Conservation (phyloP, 1,284 basidiomycete species). For the Trametes polyzona region DNA sequence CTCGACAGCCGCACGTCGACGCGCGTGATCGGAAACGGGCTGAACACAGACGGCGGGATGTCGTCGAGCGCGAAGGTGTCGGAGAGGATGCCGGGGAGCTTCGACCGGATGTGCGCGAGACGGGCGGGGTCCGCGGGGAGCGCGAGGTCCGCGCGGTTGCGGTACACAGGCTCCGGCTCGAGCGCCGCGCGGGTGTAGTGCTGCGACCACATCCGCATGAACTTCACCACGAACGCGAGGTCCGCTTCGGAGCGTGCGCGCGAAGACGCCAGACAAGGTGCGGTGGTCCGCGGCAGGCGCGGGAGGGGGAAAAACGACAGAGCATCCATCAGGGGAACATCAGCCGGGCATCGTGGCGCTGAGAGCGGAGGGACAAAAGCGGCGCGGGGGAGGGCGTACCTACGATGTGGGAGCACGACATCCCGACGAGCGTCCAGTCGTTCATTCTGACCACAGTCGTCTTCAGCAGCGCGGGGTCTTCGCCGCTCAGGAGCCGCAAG, state of each 20-base stretch:
- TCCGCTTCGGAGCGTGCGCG: not conserved
- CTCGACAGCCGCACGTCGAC: not conserved
- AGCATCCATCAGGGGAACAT: not conserved
- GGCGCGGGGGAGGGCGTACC: not conserved
- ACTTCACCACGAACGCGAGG: constrained; percentile 1
- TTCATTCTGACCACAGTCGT: not conserved
- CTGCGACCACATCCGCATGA: constrained; percentile 6
- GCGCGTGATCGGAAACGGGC: constrained; percentile 1
- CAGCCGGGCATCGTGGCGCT: not conserved
- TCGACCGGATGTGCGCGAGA: not conserved
- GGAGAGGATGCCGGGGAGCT: constrained; percentile 1
- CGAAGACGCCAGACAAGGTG: too few relatives aligned
- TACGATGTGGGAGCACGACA: constrained; percentile 4
- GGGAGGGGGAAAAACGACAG: too few relatives aligned
- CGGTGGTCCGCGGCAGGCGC: too few relatives aligned
- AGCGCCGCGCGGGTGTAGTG: not conserved
- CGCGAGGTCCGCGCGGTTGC: not conserved
- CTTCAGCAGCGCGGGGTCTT: not conserved
- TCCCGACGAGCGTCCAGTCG: not conserved
- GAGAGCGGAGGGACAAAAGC: not conserved
- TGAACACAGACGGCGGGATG: not conserved
- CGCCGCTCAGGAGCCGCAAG: not conserved
- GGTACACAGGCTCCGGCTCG: constrained; percentile 1
- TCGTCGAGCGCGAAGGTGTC: constrained; percentile 8
- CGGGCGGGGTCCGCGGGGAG: not conserved